Percentiles rank a stretch among this genome's conserved stretches.
phyloP scores from a whole-genome alignment of 495 filamentous ascomycete species.

The Xylaria sp. region DNA sequence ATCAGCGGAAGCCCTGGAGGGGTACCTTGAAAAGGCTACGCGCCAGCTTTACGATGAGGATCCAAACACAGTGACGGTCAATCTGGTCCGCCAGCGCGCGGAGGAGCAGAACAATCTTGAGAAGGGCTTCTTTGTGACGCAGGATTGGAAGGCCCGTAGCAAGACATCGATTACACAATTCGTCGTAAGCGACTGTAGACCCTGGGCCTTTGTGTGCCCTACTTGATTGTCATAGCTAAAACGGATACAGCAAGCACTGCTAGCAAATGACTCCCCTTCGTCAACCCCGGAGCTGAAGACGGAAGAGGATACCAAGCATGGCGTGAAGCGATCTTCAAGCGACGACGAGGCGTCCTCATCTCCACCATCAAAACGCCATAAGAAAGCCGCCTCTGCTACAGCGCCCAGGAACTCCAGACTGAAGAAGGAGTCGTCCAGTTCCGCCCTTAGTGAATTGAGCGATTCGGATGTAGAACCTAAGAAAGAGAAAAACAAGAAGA shows the following conservation, averaged over 20 bases:
- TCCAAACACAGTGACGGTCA: slow-evolving; percentile 65
- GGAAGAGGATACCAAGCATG: slow-evolving; percentile 36
- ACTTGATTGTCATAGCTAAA: slow-evolving; percentile 23
- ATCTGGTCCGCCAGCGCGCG: slow-evolving; percentile 69
- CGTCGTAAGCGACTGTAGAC: slow-evolving; percentile 63
- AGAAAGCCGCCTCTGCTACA: slow-evolving; percentile 35
- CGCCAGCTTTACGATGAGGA: slow-evolving; percentile 20
- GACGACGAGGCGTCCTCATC: slow-evolving; percentile 37
- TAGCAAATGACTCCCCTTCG: slow-evolving; percentile 28
- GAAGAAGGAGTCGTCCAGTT: slow-evolving; percentile 43
- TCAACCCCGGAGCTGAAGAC: slow-evolving; percentile 26
- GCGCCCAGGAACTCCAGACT: slow-evolving; percentile 32
- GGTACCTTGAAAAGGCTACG: slow-evolving; percentile 19
- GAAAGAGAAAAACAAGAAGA: slow-evolving; percentile 38
- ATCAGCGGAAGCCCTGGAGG: slow-evolving; percentile 11
- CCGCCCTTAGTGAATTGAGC: slow-evolving; percentile 34
- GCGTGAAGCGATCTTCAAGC: slow-evolving; percentile 41
- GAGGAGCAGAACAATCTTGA: slow-evolving; percentile 71
- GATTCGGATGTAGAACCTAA: slow-evolving; percentile 41
- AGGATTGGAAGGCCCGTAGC: slow-evolving; percentile 79
- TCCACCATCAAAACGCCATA: slow-evolving; percentile 41
- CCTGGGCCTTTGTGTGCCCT: slow-evolving; percentile 33
- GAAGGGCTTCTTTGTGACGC: slow-evolving; percentile 72
- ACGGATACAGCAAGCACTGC: slow-evolving; percentile 31
- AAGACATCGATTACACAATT: slow-evolving; percentile 74